Base-by-base conservation (phyloP, 2,329 filamentous ascomycete genomes). In the Chaetomium strumarium region DNA sequence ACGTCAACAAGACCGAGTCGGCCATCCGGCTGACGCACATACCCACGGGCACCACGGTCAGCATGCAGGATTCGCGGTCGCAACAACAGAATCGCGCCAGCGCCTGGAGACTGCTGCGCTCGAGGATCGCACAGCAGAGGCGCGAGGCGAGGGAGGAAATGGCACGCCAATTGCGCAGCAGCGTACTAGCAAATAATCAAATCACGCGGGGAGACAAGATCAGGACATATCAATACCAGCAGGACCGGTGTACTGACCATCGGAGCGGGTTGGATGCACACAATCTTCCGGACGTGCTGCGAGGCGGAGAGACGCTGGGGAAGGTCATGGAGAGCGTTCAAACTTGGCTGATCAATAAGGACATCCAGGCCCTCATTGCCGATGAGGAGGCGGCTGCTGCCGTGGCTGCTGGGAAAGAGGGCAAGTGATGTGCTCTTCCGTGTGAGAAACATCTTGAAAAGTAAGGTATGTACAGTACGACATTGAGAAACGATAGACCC, bases 1-100 rank as follows among this genome's bases (percentile, higher is more conserved):
- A 99, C 70, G 93, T 99, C 66, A 99, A 99, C 73, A 96, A 92
- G 68, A 99, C 93, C 0, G 93, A 99, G 72, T 96, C 90, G 30
- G 93, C 93, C 3, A 88, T 99, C 56, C 85, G 93, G 10, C 77
- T 99, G 63, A 97, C 91, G 2, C 93, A 99, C 72, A 70, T 86
- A 7, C 93, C 93, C 2, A 95, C 90, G 1, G 88, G 87, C 41
- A 93, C 84, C 0, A 82, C 88, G 2, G 91, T 97, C 13, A 85
- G 85, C 12, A 95, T 97, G 79, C 93, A 99, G 69, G 93, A 99
- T 67, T 85, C 84, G 49, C 81, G 93, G 50, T 96, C 90, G 40
- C 93, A 99, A 72, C 84, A 88, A 61, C 83, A 88, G 59, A 99
- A 99, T 70, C 81, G 91, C 41, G 86, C 90, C 56, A 84, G 83